Evolutionary conservation across 257 asterid species (phyloP), one percentile per base, ranked within the genome.

Genomic region (Nemophila menziesii): DNA sequence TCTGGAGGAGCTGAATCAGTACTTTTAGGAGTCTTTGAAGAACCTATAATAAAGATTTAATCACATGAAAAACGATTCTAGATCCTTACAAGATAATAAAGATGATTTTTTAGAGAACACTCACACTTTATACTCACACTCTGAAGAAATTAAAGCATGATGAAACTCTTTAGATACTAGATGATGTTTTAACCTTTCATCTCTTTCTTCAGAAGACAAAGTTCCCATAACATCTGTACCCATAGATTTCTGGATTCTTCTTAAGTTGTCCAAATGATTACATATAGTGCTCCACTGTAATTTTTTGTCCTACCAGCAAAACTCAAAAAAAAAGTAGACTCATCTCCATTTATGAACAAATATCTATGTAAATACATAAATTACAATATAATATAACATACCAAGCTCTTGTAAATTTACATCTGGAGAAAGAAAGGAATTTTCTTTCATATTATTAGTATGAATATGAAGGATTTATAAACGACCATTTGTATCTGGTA

Each of bases 81-180:
- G 46, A 55, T 43, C 55, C 22, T 16, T 8, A 46, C 48, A 19
- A 46, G 40, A 44, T 23, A 52, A 64, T 23, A 40, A 44, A n/a
- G n/a, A 43, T 19, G 63, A 56, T 70, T 63, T 57, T 67, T 48
- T 33, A 77, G 77, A 74, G 57, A 73, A 61, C 85, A 65, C 67
- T 43, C 76, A 74, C 89, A 90, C 99, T 96, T 90, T 90, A 92
- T 90, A 85, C 94, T 90, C 99, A 82, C 92, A 62, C 74, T 90
- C 99, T 43, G 96, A 50, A 60, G 99, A 82, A 63, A 82, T 68
- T 79, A 90, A 64, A 51, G 99, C 99, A 50, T 96, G 99, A 68
- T 90, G 99, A 61, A 90, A 94, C 69, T 90, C 93, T 69, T 81
- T 82, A 39, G 94, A 74, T 58, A 63, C 62, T 65, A 81, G 52